Base-by-base conservation (phyloP, 257 asterid genomes). In the Avicennia marina region DNA sequence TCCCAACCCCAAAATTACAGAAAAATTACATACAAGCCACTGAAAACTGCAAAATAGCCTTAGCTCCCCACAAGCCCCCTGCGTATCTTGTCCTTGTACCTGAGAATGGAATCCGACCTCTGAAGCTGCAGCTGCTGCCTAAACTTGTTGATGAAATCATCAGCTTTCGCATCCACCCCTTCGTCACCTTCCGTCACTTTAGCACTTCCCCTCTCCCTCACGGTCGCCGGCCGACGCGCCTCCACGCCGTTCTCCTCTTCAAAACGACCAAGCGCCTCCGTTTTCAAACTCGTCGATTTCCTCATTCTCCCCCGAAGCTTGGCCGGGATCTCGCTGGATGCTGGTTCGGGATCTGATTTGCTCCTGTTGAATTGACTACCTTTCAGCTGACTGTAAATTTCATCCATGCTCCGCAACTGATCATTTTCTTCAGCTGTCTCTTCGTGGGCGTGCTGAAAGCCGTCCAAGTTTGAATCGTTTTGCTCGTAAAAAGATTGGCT, bases 101-200 rank as follows among this genome's bases (percentile, higher is more conserved):
- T 75, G 33, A 79, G 36, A 61, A 82, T 75, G 2, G 90, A 85
- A 20, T 79, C 90, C 74, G 73, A 0, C 82, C 86, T 77, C 88
- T 82, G 95, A 43, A 85, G 62, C 76, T 82, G 77, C 60, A 85
- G 46, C 81, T 85, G 88, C 57, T 82, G 79, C 82, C 78, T 82
- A 47, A 85, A 85, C 63, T 32, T 82, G 64, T 85, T 77, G 53
- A 85, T 85, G 65, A 85, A 85, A 54, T 79, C 95, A 45, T 79
- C 88, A 4, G 90, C 90, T 56, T 67, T 85, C 0, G 86, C 83
- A 64, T 85, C 90, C 0, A 85, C 90, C 29, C 58, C 88, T 11
- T 64, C 78, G 7, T 85, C 94, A 21, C 48, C 78, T 43, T 64
- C 81, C 11, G 75, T 15, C 33, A 18, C 59, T 34, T 65, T 75